phyloP scores from a whole-genome alignment of 176 grass and related monocot species.

The Rhynchospora tenuis region DNA sequence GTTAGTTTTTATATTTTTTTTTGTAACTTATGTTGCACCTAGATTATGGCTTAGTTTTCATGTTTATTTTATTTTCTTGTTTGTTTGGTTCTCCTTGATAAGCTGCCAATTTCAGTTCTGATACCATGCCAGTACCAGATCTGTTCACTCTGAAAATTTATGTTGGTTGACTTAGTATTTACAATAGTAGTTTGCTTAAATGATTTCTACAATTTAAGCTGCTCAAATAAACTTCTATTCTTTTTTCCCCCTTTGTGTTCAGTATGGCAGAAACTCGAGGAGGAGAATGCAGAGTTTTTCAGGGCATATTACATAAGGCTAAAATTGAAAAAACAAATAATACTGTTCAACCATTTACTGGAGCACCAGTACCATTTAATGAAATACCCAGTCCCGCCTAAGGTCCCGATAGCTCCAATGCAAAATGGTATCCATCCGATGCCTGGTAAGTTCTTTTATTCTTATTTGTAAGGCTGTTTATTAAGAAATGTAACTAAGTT shows the following conservation, averaged over 20 bases:
- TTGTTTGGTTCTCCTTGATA: background rate
- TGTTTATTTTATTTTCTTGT: background rate
- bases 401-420: conserved; percentile 59
- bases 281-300: conserved; percentile 97
- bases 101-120: background rate
- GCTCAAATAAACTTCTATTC: conserved; percentile 5
- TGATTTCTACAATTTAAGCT: background rate
- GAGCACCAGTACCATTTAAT: conserved; percentile 90
- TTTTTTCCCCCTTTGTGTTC: conserved; percentile 32
- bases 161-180: background rate
- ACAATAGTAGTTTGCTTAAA: background rate
- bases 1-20: conserved; percentile 28
- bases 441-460: conserved; percentile 55
- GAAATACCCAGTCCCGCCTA: conserved; percentile 68
- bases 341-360: conserved; percentile 91
- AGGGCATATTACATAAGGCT: conserved; percentile 92
- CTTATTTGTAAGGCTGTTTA: background rate
- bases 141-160: background rate
- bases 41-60: background rate
- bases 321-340: conserved; percentile 92
- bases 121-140: background rate
- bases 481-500: background rate
- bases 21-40: background rate
- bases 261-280: conserved; percentile 99
- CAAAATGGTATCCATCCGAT: conserved; percentile 87